phyloP scores from a whole-genome alignment of 192 early-diverging fungal genomes.

The Obelidium mucronatum region DNA sequence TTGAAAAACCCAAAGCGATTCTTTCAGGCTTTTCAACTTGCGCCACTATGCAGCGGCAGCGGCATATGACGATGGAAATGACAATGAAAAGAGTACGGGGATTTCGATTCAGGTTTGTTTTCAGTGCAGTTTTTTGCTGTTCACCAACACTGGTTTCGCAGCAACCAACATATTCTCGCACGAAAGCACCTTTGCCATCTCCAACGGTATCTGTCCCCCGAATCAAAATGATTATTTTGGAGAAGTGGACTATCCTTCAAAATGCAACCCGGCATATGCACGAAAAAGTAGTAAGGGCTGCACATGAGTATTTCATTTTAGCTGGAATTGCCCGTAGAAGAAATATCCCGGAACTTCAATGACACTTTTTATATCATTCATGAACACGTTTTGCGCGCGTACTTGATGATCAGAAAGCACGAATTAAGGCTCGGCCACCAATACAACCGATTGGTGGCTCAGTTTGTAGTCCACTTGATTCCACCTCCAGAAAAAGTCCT shows the following conservation, averaged over 20 bases:
- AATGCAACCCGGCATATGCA: no score
- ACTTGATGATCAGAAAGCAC: not conserved
- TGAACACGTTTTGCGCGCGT: not conserved
- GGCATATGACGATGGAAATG: not conserved
- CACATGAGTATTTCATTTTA: no score
- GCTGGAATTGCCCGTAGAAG: no score
- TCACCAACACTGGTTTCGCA: not conserved
- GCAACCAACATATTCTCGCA: not conserved
- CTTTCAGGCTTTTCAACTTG: not conserved
- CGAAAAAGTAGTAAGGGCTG: no score
- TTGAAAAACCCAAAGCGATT: not conserved
- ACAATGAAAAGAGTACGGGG: not conserved
- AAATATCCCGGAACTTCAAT: no score
- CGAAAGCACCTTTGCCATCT: not conserved
- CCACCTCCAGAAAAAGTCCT: not conserved
- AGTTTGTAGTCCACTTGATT: not conserved
- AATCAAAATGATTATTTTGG: not conserved
- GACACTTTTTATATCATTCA: not conserved
- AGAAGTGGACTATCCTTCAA: not conserved
- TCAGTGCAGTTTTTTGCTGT: not conserved
- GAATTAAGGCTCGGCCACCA: not conserved
- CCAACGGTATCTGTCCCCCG: not conserved
- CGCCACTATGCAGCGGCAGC: not conserved
- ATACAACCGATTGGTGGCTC: not conserved
- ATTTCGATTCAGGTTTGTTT: not conserved